Evolutionary conservation across 805 yeast species (phyloP), one percentile per base, ranked within the genome.

Genomic region (Lipomyces yamanashiensis): DNA sequence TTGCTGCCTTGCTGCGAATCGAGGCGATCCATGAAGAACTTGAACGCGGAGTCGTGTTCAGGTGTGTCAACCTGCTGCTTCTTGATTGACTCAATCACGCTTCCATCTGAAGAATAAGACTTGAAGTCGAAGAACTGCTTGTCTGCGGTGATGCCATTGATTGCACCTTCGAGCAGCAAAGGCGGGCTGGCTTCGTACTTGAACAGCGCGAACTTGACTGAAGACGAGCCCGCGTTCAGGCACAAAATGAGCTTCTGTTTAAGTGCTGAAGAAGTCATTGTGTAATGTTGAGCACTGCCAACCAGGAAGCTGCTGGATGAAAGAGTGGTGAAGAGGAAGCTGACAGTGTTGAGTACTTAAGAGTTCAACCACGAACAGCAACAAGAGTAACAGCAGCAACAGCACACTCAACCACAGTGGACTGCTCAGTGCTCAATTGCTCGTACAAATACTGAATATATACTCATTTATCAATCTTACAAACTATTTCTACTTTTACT

Each of bases 21-120:
- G n/a, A 66, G 54, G 36, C 61, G 58, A 21, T 66, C 52, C 45
- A 67, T 54, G 51, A 67, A 62, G 44, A 51, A 17, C 54, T 59
- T 59, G 62, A 67, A 67, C 44, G 70, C 70, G 13, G 61, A 33
- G 45, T 66, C 69, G 39, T 65, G 70, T 23, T 62, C 62, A 15
- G 63, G 63, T 17, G 66, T 51, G 44, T 59, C 64, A 34, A 66
- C 59, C 37, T 58, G 47, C 37, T 49, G 21, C 52, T 70, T 64
- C 61, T 72, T 75, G 62, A 83, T 81, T 71, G 81, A 77, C 36
- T 79, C 79, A 57, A 80, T 71, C 59, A 81, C 83, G 63, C 81
- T 81, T 0, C 74, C 69, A 63, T 82, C 84, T n/a, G 68, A 60
- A 54, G 73, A 72, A 68, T 44, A 52, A 7, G 67, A 57, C 12